A percentile compares a stretch with the other conserved stretches of the same genome.
Evolutionary conservation across 768 basidiomycete species (phyloP).

Genomic region (Suillus ampliporus): DNA sequence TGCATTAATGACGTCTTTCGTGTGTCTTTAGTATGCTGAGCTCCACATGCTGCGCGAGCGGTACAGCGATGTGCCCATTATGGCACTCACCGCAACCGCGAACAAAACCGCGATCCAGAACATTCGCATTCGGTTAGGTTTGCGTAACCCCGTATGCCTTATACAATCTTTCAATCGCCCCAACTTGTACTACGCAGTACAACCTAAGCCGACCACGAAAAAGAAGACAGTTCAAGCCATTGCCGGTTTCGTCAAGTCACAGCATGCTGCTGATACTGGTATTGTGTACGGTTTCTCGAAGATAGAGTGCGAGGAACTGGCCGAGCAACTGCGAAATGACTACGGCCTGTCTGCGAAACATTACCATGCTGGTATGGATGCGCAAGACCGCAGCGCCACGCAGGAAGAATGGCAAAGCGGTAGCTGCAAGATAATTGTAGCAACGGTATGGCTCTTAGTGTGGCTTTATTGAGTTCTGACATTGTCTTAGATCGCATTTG

Average conservation of each 20-base stretch:
- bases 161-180: constrained; percentile 90
- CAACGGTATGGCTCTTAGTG: constrained; percentile 66
- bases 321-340: constrained; percentile 64
- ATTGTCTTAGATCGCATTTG: constrained; percentile 80
- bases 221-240: constrained; percentile 62
- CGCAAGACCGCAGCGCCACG: constrained; percentile 62
- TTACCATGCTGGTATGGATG: constrained; percentile 84
- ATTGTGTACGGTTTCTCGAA: constrained; percentile 86
- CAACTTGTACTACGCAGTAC: constrained; percentile 83
- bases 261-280: constrained; percentile 67
- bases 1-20: not conserved
- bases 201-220: constrained; percentile 50
- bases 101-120: constrained; percentile 79
- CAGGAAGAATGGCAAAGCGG: constrained; percentile 79
- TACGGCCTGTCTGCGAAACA: constrained; percentile 68
- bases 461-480: constrained; percentile 11
- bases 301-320: constrained; percentile 80
- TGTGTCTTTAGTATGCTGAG: constrained; percentile 60
- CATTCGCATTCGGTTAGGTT: constrained; percentile 72
- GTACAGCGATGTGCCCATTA: constrained; percentile 86
- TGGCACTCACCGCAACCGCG: constrained; percentile 97
- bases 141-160: constrained; percentile 61
- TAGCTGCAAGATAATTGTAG: constrained; percentile 82
- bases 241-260: constrained; percentile 64
- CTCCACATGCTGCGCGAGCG: constrained; percentile 71